Conservation (phyloP, 345 rosid genomes). For the Melastoma malabathricum region DNA sequence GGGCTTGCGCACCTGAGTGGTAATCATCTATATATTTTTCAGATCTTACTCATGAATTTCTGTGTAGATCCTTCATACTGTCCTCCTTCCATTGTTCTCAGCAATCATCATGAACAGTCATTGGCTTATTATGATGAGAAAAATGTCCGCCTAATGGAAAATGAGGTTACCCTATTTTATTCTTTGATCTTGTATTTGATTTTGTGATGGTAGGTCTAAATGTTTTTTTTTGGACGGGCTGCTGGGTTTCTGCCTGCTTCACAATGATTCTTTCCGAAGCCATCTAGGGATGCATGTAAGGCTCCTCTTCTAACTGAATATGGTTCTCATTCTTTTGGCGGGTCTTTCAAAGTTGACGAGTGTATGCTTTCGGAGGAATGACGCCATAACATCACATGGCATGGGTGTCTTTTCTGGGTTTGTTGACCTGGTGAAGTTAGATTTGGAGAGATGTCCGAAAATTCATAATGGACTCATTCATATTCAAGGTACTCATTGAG, state of each 20-base stretch:
- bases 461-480: conserved; percentile 62
- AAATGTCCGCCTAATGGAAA: no score
- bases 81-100: no score
- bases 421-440: conserved; percentile 59
- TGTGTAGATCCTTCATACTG: not conserved
- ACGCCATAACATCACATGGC: conserved; percentile 54
- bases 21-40: conserved; percentile 7
- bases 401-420: conserved; percentile 52
- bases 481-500: conserved; percentile 40
- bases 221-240: no score
- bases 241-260: no score
- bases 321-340: conserved; percentile 13
- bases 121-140: no score
- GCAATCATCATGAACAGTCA: no score
- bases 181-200: no score
- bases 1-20: conserved; percentile 48
- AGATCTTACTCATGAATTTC: conserved; percentile 6
- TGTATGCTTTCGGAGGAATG: conserved; percentile 65
- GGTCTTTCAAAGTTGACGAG: conserved; percentile 64
- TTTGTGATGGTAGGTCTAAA: no score
- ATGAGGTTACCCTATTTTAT: no score
- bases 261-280: not conserved
- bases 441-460: conserved; percentile 80
- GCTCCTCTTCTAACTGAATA: no score
- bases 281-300: not conserved